Conservation (phyloP, 2,329 filamentous ascomycete genomes). For the Aspergillus niger region DNA sequence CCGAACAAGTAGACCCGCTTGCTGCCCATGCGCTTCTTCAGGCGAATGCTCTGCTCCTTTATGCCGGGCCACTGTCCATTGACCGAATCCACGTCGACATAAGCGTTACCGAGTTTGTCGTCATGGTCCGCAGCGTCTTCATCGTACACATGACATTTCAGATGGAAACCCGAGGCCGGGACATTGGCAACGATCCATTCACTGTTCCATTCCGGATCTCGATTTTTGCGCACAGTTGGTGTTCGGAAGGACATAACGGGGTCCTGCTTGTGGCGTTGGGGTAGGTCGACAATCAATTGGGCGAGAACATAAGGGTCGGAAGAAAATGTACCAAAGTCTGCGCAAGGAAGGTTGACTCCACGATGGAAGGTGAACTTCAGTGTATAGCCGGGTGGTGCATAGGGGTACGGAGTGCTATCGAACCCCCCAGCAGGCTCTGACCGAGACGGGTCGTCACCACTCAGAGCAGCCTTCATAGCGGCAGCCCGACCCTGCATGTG, state of each 20-base stretch:
- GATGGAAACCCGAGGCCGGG: conserved; percentile 73
- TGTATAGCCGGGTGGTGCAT: conserved; percentile 76
- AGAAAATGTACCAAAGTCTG: conserved; percentile 73
- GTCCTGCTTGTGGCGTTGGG: conserved; percentile 81
- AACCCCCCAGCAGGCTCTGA: conserved; percentile 70
- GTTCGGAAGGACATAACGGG: conserved; percentile 74
- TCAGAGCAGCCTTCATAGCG: conserved; percentile 24
- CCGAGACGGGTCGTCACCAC: conserved; percentile 11
- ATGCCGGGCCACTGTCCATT: conserved; percentile 69
- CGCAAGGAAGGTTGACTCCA: conserved; percentile 77
- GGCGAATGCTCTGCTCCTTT: conserved; percentile 63
- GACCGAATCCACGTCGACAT: conserved; percentile 64
- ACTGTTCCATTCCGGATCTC: conserved; percentile 77
- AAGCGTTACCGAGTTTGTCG: conserved; percentile 84
- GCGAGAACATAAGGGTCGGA: conserved; percentile 83
- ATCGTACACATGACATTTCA: conserved; percentile 87
- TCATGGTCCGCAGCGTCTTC: conserved; percentile 86
- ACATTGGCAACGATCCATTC: conserved; percentile 89
- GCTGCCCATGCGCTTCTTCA: conserved; percentile 79
- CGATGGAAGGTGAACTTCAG: conserved; percentile 81
- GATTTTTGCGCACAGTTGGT: conserved; percentile 69
- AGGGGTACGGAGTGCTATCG: conserved; percentile 75
- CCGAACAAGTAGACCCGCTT: conserved; percentile 82
- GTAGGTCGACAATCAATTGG: conserved; percentile 70
- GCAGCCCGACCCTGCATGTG: conserved; percentile 40